Conservation (phyloP, 192 early-diverging fungal species). For the Lobosporangium transversale region DNA sequence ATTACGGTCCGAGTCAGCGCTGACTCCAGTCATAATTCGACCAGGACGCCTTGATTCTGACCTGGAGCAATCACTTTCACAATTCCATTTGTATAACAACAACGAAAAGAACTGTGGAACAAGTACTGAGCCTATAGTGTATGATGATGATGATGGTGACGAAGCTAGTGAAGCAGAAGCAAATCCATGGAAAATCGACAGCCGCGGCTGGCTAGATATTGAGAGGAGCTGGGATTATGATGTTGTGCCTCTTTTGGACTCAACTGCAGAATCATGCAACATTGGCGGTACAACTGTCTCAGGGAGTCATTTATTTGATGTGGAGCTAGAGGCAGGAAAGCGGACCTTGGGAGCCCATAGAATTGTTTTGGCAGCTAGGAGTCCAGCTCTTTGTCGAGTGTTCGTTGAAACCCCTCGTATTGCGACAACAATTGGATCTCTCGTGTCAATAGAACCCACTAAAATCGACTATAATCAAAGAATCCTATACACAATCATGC, state of each 20-base stretch:
- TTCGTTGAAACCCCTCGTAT: slow-evolving; percentile 18
- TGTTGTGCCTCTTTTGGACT: slow-evolving; percentile 27
- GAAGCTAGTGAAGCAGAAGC: slow-evolving; percentile 4
- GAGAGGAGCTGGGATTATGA: slow-evolving; percentile 48
- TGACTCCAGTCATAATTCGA: slow-evolving; percentile 33
- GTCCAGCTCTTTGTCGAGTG: slow-evolving; percentile 41
- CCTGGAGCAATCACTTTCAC: slow-evolving; percentile 49
- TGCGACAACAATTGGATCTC: slow-evolving; percentile 6
- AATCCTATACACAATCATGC: slow-evolving; percentile 17
- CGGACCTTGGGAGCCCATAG: slow-evolving; percentile 57
- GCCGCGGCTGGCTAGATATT: slow-evolving; percentile 36
- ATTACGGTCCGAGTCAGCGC: slow-evolving; percentile 61
- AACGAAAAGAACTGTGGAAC: slow-evolving; percentile 35
- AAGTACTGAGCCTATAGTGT: background rate
- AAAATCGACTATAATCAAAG: background rate
- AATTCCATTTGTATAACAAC: slow-evolving; percentile 37
- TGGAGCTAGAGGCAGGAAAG: slow-evolving; percentile 55
- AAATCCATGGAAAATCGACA: slow-evolving; percentile 33
- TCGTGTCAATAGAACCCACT: slow-evolving; percentile 12
- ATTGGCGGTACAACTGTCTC: slow-evolving; percentile 13
- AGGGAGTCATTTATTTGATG: slow-evolving; percentile 54
- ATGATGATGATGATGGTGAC: slow-evolving; percentile 30
- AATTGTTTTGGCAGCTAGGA: slow-evolving; percentile 57
- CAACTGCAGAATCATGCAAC: background rate
- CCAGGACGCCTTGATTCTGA: slow-evolving; percentile 47